Percentiles rank a stretch among this genome's conserved stretches.
phyloP scores from a whole-genome alignment of 1,139 yeast species.

The Candida sanyaensis region DNA sequence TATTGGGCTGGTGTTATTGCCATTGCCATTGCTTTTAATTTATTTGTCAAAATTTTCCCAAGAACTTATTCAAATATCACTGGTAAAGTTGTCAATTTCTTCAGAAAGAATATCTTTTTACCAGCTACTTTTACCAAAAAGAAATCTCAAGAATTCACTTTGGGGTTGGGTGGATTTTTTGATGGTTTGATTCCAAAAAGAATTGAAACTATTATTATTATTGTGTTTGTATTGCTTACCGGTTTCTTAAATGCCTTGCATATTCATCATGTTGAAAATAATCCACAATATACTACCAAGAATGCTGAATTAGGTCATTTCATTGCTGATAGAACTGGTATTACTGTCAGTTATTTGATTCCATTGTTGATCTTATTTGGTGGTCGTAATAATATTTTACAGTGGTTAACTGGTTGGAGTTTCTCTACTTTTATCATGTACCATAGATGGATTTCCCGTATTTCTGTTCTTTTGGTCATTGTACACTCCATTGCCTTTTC shows the following conservation, averaged over 20 bases:
- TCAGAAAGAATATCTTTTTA: slow-evolving; percentile 29
- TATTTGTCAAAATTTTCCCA: slow-evolving; percentile 31
- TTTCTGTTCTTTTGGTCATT: slow-evolving; percentile 22
- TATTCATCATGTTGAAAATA: slow-evolving; percentile 21
- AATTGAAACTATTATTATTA: slow-evolving; percentile 25
- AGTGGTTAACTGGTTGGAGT: slow-evolving; percentile 30
- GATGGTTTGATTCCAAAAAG: slow-evolving; percentile 27
- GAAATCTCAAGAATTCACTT: slow-evolving; percentile 20
- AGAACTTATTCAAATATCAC: neutral
- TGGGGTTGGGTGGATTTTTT: slow-evolving; percentile 18
- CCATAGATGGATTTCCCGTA: slow-evolving; percentile 34
- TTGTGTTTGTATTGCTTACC: slow-evolving; percentile 46
- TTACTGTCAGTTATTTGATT: slow-evolving; percentile 23
- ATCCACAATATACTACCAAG: slow-evolving; percentile 22
- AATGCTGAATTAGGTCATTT: slow-evolving; percentile 17
- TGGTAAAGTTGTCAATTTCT: slow-evolving; percentile 13
- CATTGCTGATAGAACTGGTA: slow-evolving; percentile 35
- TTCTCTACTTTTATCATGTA: slow-evolving; percentile 31
- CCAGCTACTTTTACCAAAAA: slow-evolving; percentile 31
- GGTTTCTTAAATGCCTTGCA: slow-evolving; percentile 36
- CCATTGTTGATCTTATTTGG: slow-evolving; percentile 33
- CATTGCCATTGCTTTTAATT: slow-evolving; percentile 38
- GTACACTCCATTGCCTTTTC: slow-evolving; percentile 28
- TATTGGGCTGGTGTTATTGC: slow-evolving; percentile 51
- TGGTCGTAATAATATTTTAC: slow-evolving; percentile 34